Evolutionary conservation across 306 rosid species (phyloP), one percentile per base, ranked within the genome.

Genomic region (Trifolium pratense): DNA sequence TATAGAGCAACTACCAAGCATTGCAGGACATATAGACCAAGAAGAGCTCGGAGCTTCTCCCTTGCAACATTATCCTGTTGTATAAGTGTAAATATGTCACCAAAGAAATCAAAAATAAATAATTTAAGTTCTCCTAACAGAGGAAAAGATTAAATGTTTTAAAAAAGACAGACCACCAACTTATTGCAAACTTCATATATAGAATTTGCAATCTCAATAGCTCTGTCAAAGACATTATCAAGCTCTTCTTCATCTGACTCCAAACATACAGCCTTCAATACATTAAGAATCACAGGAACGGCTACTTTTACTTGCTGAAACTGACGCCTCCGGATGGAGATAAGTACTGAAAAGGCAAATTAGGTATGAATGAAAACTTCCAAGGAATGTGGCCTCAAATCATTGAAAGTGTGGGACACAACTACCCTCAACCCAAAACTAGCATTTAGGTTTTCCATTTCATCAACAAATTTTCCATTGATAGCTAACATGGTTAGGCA

Each of bases 321-420:
- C 64, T 87, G 96, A 80, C 81, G 99, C 90, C 90, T 94, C 79
- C 53, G 80, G 79, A 89, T 86, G 81, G 88, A 88, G 55, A 80
- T 51, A 76, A 94, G 52, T 60, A 86, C 99, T 94, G 92, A 76
- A 86, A 83, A 73, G 65, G 68, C 32, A 69, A 84, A 69, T 64
- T 59, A 67, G 57, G 66, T 60, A 75, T 63, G 51, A 69, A 51
- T 5, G 36, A 67, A 68, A 32, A 75, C 25, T 18, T 71, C 63
- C 40, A 55, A 57, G 79, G 68, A 58, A n/a, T 48, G 69, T 32
- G 34, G 73, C 15, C 29, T 79, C 78, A 49, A 77, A 46, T 71
- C 56, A 66, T 69, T 71, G 71, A 49, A 73, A 64, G 18, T 13
- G 11, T 39, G 49, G 57, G 25, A 64, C 66, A 18, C 21, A 39